A percentile compares a stretch with the other conserved stretches of the same genome.
phyloP scores from a whole-genome alignment of 1,284 basidiomycete species.

The Fomitopsis schrenkii region DNA sequence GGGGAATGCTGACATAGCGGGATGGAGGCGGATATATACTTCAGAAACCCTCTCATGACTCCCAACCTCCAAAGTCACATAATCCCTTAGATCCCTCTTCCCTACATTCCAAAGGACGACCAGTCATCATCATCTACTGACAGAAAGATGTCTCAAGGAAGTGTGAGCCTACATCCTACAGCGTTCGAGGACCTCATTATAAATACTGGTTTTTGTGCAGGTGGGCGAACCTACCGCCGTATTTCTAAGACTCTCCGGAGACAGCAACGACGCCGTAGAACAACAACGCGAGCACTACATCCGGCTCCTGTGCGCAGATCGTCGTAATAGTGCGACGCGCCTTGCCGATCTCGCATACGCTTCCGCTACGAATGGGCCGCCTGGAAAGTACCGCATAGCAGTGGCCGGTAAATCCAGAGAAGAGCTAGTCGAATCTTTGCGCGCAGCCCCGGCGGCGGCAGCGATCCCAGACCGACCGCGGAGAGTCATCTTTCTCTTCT shows the following conservation, averaged over 20 bases:
- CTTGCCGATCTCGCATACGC: slow-evolving; percentile 53
- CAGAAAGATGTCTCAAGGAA: too few species aligned
- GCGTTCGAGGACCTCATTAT: too few species aligned
- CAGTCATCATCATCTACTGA: too few species aligned
- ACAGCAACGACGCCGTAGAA: slow-evolving; percentile 43
- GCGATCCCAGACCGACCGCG: slow-evolving; percentile 20
- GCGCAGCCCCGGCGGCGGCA: slow-evolving; percentile 28
- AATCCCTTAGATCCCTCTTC: too few species aligned
- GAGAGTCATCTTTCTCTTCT: slow-evolving; percentile 58
- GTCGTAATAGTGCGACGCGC: slow-evolving; percentile 11
- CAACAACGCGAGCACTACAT: slow-evolving; percentile 43
- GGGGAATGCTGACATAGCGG: too few species aligned
- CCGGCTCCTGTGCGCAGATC: slow-evolving; percentile 35
- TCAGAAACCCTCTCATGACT: too few species aligned
- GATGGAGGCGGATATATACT: too few species aligned
- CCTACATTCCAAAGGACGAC: too few species aligned
- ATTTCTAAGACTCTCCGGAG: slow-evolving; percentile 59
- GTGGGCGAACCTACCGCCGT: slow-evolving; percentile 15
- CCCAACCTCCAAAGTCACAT: too few species aligned
- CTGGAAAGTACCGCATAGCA: slow-evolving; percentile 41
- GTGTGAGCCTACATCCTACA: too few species aligned
- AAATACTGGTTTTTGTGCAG: neutral
- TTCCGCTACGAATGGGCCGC: slow-evolving; percentile 46
- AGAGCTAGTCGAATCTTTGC: slow-evolving; percentile 44
- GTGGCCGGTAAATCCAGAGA: slow-evolving; percentile 37